Evolutionary conservation across 2,329 filamentous ascomycete species (phyloP).

Genomic region (Nigrospora oryzae): DNA sequence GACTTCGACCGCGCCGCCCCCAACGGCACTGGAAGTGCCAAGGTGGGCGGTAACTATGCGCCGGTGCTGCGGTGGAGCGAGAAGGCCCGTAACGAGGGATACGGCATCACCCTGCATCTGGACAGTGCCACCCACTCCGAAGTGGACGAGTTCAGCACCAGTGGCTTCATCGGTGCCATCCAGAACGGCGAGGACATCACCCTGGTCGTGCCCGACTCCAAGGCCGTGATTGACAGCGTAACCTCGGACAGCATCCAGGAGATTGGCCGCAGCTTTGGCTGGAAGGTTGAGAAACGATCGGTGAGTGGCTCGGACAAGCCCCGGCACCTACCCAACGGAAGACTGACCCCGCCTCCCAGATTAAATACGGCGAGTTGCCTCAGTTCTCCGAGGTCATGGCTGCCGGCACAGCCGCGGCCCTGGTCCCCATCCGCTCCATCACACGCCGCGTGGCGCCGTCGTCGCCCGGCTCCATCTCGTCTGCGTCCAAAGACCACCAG

Average conservation of each 20-base stretch:
- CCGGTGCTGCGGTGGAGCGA: slow-evolving; percentile 86
- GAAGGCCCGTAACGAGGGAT: slow-evolving; percentile 68
- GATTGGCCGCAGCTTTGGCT: slow-evolving; percentile 72
- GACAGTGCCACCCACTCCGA: slow-evolving; percentile 78
- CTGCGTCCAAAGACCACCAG: slow-evolving; percentile 22
- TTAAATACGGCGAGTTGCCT: slow-evolving; percentile 52
- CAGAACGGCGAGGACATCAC: slow-evolving; percentile 54
- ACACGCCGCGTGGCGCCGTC: slow-evolving; percentile 48
- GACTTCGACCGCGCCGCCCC: slow-evolving; percentile 93
- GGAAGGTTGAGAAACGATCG: slow-evolving; percentile 69
- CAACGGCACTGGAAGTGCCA: slow-evolving; percentile 82
- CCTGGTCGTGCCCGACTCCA: slow-evolving; percentile 79
- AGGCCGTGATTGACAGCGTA: slow-evolving; percentile 71
- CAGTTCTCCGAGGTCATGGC: slow-evolving; percentile 70
- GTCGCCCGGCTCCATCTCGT: slow-evolving; percentile 29
- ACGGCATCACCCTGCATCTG: slow-evolving; percentile 88
- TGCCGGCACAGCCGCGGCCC: slow-evolving; percentile 80
- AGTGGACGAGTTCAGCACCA: slow-evolving; percentile 93
- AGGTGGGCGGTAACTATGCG: slow-evolving; percentile 93
- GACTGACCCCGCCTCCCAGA: slow-evolving; percentile 29
- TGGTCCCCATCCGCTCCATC: slow-evolving; percentile 89
- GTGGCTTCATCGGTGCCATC: slow-evolving; percentile 78
- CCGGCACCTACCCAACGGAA: not conserved
- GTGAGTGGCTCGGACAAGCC: slow-evolving; percentile 30
- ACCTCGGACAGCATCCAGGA: slow-evolving; percentile 67